Evolutionary conservation across 148 eudicot species (phyloP), one percentile per base, ranked within the genome.

Genomic region (Chenopodium suecicum): DNA sequence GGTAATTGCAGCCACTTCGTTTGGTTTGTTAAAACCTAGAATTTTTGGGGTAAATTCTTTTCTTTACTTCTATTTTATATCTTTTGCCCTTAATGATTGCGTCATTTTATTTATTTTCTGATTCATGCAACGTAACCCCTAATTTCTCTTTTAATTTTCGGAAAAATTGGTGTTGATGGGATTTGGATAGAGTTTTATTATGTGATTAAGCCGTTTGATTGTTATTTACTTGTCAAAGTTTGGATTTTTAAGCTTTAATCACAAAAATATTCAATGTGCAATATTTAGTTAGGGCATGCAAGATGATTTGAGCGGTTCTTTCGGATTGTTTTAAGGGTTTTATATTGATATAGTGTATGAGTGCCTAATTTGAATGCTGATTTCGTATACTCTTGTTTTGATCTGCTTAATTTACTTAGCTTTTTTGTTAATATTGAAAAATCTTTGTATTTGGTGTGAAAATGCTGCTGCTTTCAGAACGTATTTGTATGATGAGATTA

Each of bases 401-500:
- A 27, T 67, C 37, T 67, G 70, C 20, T 27, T 67, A 9, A 8
- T 65, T 67, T 9, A n/a, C 25, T 23, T 23, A 27, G 67, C n/a
- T n/a, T 25, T 25, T 65, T n/a, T 65, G 29, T 13, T 23, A 41
- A 41, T 41, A 0, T 67, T 67, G 14, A 67, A n/a, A 11, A 9
- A 29, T 11, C 70, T 66, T 9, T 25, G 32, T 56, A 4, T 56
- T 5, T 13, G 62, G 62, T 41, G 74, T 50, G 48, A 19, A 34
- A 70, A 70, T 7, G 66, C 62, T 0, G 64, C 22, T 34, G 22
- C 9, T 23, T 79, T 75, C 58, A 27, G 63, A 79, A 54, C 48
- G 23, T 23, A 7, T 46, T 29, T 84, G 81, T 76, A 19, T 32
- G 32, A 32, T 78, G 78, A 34, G 76, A 77, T 25, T 47, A 48